Conservation (phyloP, 2,329 filamentous ascomycete genomes). For the Colletotrichum echinochloae region DNA sequence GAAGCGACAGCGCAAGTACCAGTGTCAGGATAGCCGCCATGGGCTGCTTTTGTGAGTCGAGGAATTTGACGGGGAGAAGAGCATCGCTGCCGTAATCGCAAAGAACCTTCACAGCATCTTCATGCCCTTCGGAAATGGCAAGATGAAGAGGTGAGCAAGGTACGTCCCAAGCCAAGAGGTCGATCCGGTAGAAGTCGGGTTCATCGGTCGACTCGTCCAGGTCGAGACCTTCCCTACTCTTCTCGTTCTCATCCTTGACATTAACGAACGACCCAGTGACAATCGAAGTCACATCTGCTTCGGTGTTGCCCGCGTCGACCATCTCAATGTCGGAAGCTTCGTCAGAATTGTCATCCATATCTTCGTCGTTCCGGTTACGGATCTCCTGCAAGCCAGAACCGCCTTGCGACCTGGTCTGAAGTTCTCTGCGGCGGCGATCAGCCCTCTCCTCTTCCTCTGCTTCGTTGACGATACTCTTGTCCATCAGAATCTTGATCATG, state of each 20-base stretch:
- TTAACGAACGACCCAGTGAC: conserved; percentile 83
- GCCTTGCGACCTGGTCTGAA: conserved; percentile 46
- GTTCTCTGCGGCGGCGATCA: conserved; percentile 59
- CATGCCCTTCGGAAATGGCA: conserved; percentile 80
- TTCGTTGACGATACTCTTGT: conserved; percentile 80
- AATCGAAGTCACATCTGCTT: conserved; percentile 64
- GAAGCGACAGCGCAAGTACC: conserved; percentile 74
- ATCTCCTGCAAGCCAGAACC: conserved; percentile 43
- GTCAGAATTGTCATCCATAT: conserved; percentile 46
- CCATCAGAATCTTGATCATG: conserved; percentile 79
- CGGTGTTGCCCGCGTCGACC: conserved; percentile 59
- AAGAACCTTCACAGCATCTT: conserved; percentile 75
- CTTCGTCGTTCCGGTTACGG: conserved; percentile 45
- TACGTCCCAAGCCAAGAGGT: conserved; percentile 83
- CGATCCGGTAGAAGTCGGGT: conserved; percentile 83
- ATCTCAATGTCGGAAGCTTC: conserved; percentile 59
- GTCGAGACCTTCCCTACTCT: conserved; percentile 53
- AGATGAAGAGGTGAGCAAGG: conserved; percentile 81
- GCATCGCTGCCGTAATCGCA: conserved; percentile 83
- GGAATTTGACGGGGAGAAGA: conserved; percentile 78
- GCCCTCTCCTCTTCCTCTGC: conserved; percentile 72
- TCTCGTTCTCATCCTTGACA: conserved; percentile 61
- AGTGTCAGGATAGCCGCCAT: conserved; percentile 75
- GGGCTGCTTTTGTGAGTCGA: conserved; percentile 60
- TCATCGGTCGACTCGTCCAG: conserved; percentile 69